phyloP scores from a whole-genome alignment of 441 rosid species.

The Pelargonium exstipulatum region DNA sequence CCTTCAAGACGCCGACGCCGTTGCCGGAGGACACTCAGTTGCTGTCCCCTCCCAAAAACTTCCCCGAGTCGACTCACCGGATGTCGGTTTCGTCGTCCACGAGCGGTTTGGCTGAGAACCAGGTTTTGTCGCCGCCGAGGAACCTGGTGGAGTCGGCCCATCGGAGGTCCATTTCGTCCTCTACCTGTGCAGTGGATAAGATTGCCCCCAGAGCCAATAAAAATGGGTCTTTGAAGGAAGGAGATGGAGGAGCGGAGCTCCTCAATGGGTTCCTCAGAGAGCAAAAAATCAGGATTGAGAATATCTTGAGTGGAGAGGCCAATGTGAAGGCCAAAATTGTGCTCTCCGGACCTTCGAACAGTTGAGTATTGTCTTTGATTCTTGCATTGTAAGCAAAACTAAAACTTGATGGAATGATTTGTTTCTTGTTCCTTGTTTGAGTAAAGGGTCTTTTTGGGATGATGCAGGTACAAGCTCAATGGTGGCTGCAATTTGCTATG shows the following conservation, averaged over 20 bases:
- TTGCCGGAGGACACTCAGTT: constrained; percentile 20
- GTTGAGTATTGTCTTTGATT: constrained; percentile 30
- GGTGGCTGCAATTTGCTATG: constrained; percentile 55
- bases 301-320: constrained; percentile 32
- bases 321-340: constrained; percentile 41
- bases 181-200: constrained; percentile 43
- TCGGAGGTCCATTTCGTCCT: constrained; percentile 37
- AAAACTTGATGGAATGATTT: not conserved
- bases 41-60: constrained; percentile 47
- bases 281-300: constrained; percentile 39
- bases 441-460: no score
- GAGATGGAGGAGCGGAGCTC: constrained; percentile 15
- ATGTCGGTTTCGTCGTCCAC: constrained; percentile 38
- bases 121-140: constrained; percentile 45
- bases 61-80: constrained; percentile 33
- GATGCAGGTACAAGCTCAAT: constrained; percentile 53
- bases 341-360: constrained; percentile 54
- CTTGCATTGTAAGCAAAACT: no score
- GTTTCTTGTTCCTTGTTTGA: no score
- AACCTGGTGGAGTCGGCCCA: constrained; percentile 43
- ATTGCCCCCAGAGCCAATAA: constrained; percentile 18
- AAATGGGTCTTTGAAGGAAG: constrained; percentile 26
- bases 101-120: no score
- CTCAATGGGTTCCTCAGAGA: constrained; percentile 44
- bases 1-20: constrained; percentile 29